Evolutionary conservation across 2,329 filamentous ascomycete genomes (phyloP), one percentile per base, ranked within the genome.

Genomic region (Beauveria australis): DNA sequence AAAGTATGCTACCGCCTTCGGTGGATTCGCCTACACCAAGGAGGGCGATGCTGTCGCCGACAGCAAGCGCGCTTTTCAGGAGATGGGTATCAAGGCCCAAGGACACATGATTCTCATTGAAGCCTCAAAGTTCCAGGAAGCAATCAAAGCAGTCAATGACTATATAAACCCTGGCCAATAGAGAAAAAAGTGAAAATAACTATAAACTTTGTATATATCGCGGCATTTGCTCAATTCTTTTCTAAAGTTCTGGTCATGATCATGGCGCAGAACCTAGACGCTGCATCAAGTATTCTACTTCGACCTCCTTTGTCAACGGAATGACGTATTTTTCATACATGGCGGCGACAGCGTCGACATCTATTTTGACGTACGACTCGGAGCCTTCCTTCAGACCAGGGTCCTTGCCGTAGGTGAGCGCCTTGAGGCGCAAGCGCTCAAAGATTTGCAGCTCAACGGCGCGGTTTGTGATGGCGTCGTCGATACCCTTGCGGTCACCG

Each of bases 211-310:
- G 48, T 59, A 59, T 53, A 59, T 59, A 59, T 59, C 18, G 52
- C 30, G 37, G 53, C 26, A 53, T 48, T 61, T 12, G 40, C 18
- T 22, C 43, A 24, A 54, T 18, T 37, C 40, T 40, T 37, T 33
- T 37, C 33, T 6, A 5, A n/a, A 14, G 12, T 28, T 41, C 40
- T 48, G 10, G 6, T 43, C 10, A n/a, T 46, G 55, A 65, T 67
- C 61, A 71, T 57, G 67, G 61, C 47, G 66, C 69, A 65, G 70
- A 71, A 59, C 85, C 84, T 59, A 99, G 78, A 64, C 94, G 84
- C 75, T 97, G 91, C 91, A 99, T 96, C 67, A 99, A 79, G 73
- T 99, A 99, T 68, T 99, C 94, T 10, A 99, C 92, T 79, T 99
- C 94, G 46, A 99, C 93, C 65, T 92, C 89, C 75, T 99, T 99